Evolutionary conservation across 306 rosid species (phyloP).

Genomic region (Cicer chorassanicum): DNA sequence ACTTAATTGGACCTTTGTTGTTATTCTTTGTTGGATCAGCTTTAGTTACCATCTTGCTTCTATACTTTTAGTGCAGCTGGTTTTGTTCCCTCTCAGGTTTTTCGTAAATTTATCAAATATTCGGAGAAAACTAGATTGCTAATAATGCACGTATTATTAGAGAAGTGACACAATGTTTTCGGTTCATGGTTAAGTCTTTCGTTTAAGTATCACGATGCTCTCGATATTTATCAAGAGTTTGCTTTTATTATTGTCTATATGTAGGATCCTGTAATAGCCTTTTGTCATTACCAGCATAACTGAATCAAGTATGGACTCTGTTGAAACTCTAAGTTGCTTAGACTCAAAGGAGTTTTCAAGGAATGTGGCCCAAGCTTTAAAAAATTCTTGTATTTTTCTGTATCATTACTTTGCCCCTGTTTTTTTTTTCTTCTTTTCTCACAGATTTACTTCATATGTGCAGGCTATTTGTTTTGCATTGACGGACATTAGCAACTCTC

Average conservation of each 20-base stretch:
- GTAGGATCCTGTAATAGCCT: conserved; percentile 29
- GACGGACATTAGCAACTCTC: conserved; percentile 58
- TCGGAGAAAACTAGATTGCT: neutral
- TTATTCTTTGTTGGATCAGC: conserved; percentile 32
- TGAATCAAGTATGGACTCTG: conserved; percentile 29
- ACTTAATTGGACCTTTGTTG: conserved; percentile 19
- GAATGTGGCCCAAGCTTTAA: conserved; percentile 31
- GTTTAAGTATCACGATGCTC: conserved; percentile 19
- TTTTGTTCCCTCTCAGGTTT: conserved; percentile 19
- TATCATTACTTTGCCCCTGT: conserved; percentile 12
- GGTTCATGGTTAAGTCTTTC: conserved; percentile 3
- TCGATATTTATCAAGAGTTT: conserved; percentile 9
- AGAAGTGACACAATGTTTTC: conserved; percentile 23
- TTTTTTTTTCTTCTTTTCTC: neutral
- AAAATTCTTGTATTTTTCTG: conserved; percentile 30
- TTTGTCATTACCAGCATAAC: conserved; percentile 27
- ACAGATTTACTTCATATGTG: conserved; percentile 38
- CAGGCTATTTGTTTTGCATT: conserved; percentile 81
- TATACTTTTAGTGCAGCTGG: conserved; percentile 5
- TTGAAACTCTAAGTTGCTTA: conserved; percentile 39
- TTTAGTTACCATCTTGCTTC: conserved; percentile 10
- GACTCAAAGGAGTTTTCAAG: conserved; percentile 14
- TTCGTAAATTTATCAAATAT: conserved; percentile 28
- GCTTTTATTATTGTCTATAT: conserved; percentile 11
- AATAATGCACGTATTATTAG: conserved; percentile 2